Evolutionary conservation across 768 basidiomycete species (phyloP), one percentile per base, ranked within the genome.

Genomic region (Flagelloscypha sp.): DNA sequence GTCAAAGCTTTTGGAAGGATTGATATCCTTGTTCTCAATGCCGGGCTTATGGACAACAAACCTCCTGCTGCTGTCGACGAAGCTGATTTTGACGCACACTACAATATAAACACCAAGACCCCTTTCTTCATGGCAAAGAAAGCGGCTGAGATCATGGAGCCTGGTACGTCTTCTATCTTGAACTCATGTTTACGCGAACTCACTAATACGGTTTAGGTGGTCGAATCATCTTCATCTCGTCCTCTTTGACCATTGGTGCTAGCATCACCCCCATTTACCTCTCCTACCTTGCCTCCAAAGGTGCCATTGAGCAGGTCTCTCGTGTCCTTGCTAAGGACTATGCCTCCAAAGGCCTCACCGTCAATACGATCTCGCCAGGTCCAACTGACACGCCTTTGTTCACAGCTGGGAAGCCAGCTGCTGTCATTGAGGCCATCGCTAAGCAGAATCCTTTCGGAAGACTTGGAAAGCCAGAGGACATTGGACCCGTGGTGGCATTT

Each of bases 21-120:
- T 37, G 75, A 79, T 45, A 74, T 79, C 41, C 52, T 79, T 21
- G 68, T 78, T 8, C 58, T 74, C 31, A 77, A 76, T 48, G 72
- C 76, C 4, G 74, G 70, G 3, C 55, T 74, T 34, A 75, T 76
- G 75, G 67, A 66, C 7, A 62, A 57, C 45, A 70, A 59, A 42
- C 52, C 57, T 15, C 52, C 79, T n/a, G 58, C 55, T 10, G 68
- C 73, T 16, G 50, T 72, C 13, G 70, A 72, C 33, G 73, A 77
- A 48, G 55, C 52, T n/a, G 63, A 63, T 41, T 77, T 62, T 45
- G 71, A 77, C 35, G 47, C 48, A 13, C 68, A 73, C 43, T 63
- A 75, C 42, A 55, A 69, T 35, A 63, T 63, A 29, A 79, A 79
- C 40, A 73, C 78, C 36, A 76, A 77, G 47, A 73, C 66, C 1